These are phyloP conservation scores for Nectriaceae sp. DNA, from an alignment of 2,329 filamentous ascomycete genomes.

Conservation along the genomic window DNA sequence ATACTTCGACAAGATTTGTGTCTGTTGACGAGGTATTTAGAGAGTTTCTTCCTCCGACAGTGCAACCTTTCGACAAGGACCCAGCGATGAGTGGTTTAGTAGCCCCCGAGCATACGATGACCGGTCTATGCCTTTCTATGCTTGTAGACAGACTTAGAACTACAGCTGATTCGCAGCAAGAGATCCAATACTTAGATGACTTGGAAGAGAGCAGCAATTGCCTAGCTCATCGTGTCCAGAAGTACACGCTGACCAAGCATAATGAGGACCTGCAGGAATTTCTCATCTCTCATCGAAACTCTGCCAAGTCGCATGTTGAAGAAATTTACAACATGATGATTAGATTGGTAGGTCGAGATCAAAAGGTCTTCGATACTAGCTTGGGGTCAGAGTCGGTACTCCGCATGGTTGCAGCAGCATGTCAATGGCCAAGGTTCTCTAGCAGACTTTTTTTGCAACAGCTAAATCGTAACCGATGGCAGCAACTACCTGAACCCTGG, in stretches of 20 bases:
- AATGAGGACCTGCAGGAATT: not conserved
- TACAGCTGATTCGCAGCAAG: not conserved
- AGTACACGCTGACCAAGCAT: not conserved
- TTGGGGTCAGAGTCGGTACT: not conserved
- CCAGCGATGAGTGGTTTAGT: not conserved
- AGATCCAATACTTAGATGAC: not conserved
- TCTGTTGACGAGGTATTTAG: constrained; percentile 11
- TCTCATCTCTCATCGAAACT: not conserved
- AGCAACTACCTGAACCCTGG: constrained; percentile 34
- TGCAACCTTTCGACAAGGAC: fast-evolving
- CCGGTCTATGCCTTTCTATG: not conserved
- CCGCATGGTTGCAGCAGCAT: not conserved
- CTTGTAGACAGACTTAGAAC: not conserved
- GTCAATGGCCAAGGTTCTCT: constrained; percentile 30
- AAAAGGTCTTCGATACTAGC: not conserved
- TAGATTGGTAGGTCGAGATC: not conserved
- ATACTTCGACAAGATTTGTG: constrained; percentile 2
- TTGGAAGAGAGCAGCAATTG: not conserved
- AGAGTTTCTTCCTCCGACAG: not conserved
- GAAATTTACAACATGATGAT: constrained; percentile 1
- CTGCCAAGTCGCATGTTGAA: not conserved
- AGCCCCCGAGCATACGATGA: not conserved
- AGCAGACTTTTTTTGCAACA: constrained; percentile 37
- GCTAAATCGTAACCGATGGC: constrained; percentile 31
- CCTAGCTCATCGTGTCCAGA: not conserved